Base-by-base conservation (phyloP, 2,329 filamentous ascomycete genomes). In the Myotisia sp. region DNA sequence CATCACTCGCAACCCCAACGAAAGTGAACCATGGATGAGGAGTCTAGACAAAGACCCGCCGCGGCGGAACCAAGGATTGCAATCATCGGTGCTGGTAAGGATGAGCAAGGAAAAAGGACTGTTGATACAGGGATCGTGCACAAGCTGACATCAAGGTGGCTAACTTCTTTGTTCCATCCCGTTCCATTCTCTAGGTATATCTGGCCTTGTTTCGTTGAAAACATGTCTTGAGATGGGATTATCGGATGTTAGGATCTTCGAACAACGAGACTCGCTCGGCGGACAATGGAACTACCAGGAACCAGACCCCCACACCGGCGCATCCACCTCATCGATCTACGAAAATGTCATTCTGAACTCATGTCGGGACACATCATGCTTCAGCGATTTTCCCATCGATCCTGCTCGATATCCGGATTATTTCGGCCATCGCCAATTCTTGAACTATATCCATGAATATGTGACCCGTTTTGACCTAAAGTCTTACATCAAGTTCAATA, bases 321-420 rank as follows among this genome's bases (percentile, higher is more conserved):
- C 55, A 36, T 33, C 54, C 22, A 41, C 44, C 21, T 55, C 52
- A 2, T 51, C 49, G 18, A 54, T 60, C 6, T 56, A 60, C 44
- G 45, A 54, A 19, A 51, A 56, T 24, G 48, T 54, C 4, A 44
- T 57, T 14, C 41, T 56, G 17, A 62, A 58, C 43, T 57, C 54
- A 4, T 57, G 49, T 37, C 52, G 58, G 30, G 53, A 58, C 32
- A 55, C 54, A 1, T 49, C 56, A n/a, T 46, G 46, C 31, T 58
- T 58, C 41, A 56, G 49, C 24, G 56, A 61, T 38, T 62, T 60
- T 37, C 58, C 56, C 3, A 45, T 60, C 13, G 57, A 62, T 36
- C 55, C 55, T 6, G 49, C 50, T 6, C 45, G 51, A 23, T 58
- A 60, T 36, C 45, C 52, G 0, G 51, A 58, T 36, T 60, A 53